These are phyloP conservation scores for Pachyrhizus erosus DNA, from an alignment of 306 rosid genomes.

Conservation along the genomic window DNA sequence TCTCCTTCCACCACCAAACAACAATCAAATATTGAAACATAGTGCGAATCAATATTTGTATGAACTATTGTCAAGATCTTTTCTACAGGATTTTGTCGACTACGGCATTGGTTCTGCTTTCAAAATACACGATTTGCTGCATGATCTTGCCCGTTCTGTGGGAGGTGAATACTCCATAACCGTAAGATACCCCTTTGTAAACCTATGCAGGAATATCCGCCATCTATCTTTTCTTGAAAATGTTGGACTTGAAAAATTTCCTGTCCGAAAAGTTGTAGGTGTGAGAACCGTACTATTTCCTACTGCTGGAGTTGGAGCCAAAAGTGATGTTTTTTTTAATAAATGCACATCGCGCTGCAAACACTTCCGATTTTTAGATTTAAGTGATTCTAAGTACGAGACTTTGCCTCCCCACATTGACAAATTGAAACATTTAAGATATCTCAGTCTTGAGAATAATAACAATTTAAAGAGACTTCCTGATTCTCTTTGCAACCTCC, in stretches of 20 bases:
- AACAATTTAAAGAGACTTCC: neutral
- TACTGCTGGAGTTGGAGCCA: neutral
- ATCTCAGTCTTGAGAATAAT: no score
- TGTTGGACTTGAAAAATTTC: neutral
- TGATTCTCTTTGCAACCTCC: neutral
- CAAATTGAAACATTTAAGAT: no score
- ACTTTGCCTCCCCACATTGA: no score
- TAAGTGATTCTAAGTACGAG: no score
- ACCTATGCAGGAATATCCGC: neutral
- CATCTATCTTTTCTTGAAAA: neutral
- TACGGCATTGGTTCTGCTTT: neutral
- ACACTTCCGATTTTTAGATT: neutral
- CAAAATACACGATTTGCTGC: neutral
- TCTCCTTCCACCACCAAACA: no score
- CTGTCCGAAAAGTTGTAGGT: neutral
- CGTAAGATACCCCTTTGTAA: neutral
- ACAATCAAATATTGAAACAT: no score
- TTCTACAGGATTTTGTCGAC: neutral
- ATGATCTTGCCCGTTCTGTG: neutral
- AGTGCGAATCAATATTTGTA: no score
- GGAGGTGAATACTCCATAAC: neutral
- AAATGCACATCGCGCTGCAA: no score
- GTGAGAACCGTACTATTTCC: neutral
- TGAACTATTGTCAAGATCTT: neutral
- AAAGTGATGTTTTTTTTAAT: neutral